These are phyloP conservation scores for Rauvolfia tetraphylla DNA, from an alignment of 257 asterid species.

Conservation along the genomic window DNA sequence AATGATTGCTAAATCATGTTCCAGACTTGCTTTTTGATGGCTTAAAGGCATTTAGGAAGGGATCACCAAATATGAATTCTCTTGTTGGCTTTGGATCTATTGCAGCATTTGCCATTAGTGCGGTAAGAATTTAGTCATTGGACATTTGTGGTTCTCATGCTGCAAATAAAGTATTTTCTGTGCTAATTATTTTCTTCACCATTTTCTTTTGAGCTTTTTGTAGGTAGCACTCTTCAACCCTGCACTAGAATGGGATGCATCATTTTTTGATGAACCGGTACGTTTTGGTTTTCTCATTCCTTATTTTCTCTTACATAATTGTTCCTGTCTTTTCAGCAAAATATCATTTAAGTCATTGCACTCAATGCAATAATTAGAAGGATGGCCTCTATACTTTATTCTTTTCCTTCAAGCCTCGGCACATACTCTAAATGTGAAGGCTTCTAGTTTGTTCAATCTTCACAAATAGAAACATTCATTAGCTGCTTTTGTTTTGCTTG, in stretches of 20 bases:
- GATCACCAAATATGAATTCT: conserved; percentile 96
- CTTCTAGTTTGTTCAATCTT: neutral
- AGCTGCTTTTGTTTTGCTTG: neutral
- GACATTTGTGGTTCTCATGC: conserved; percentile 18
- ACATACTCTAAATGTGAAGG: neutral
- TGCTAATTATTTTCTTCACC: conserved; percentile 10
- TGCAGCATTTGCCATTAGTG: conserved; percentile 92
- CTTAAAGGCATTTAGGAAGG: conserved; percentile 67
- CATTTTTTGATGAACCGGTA: conserved; percentile 98
- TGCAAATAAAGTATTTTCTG: conserved; percentile 17
- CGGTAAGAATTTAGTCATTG: conserved; percentile 49
- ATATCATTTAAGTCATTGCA: conserved; percentile 2
- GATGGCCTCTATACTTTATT: neutral
- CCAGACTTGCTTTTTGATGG: conserved; percentile 93
- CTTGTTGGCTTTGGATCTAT: conserved; percentile 97
- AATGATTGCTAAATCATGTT: conserved; percentile 17
- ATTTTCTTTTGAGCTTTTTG: conserved; percentile 2
- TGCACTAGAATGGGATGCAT: conserved; percentile 83
- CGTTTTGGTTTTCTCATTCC: conserved; percentile 30
- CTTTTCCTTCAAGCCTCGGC: neutral
- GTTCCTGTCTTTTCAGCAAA: neutral
- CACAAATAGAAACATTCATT: neutral
- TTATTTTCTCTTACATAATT: conserved; percentile 5
- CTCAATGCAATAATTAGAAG: neutral
- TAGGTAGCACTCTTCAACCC: conserved; percentile 92